These are phyloP conservation scores for Persicaria maculosa DNA, from an alignment of 148 eudicot genomes.

Conservation along the genomic window DNA sequence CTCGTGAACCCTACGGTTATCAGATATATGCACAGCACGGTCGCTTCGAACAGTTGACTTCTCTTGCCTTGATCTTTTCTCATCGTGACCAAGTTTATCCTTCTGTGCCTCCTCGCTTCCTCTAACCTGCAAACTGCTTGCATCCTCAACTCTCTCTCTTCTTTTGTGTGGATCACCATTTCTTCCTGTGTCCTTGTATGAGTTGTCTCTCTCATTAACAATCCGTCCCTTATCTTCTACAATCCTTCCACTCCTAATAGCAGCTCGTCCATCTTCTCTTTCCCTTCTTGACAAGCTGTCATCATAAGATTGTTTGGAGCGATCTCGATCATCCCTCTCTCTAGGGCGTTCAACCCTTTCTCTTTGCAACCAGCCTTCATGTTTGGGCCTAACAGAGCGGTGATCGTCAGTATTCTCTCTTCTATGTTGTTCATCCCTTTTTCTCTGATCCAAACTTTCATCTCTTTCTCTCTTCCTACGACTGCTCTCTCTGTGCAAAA, in stretches of 20 bases:
- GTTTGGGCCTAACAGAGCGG: conserved; percentile 49
- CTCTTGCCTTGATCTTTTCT: conserved; percentile 67
- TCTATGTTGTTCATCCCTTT: background rate
- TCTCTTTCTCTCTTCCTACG: conserved; percentile 78
- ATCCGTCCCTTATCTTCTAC: conserved; percentile 58
- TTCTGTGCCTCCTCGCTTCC: too few species aligned
- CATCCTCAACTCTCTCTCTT: conserved; percentile 57
- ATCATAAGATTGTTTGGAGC: conserved; percentile 45
- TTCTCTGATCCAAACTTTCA: conserved; percentile 31
- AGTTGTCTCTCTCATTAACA: conserved; percentile 9
- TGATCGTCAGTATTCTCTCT: background rate
- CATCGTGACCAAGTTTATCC: conserved; percentile 31
- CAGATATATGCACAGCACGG: conserved; percentile 44
- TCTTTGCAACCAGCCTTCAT: conserved; percentile 55
- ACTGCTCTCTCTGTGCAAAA: conserved; percentile 41
- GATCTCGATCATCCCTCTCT: conserved; percentile 69
- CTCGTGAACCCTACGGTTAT: conserved; percentile 12
- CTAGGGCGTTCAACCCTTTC: conserved; percentile 55
- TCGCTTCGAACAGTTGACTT: conserved; percentile 45
- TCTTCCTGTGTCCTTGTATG: conserved; percentile 41
- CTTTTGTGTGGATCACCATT: conserved; percentile 48
- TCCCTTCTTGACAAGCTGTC: conserved; percentile 56
- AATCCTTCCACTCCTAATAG: conserved; percentile 34
- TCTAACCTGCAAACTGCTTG: conserved; percentile 23
- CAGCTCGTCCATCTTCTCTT: conserved; percentile 52